Evolutionary conservation across 106 monocot species (phyloP), one percentile per base, ranked within the genome.

Genomic region (Dioscorea alata): DNA sequence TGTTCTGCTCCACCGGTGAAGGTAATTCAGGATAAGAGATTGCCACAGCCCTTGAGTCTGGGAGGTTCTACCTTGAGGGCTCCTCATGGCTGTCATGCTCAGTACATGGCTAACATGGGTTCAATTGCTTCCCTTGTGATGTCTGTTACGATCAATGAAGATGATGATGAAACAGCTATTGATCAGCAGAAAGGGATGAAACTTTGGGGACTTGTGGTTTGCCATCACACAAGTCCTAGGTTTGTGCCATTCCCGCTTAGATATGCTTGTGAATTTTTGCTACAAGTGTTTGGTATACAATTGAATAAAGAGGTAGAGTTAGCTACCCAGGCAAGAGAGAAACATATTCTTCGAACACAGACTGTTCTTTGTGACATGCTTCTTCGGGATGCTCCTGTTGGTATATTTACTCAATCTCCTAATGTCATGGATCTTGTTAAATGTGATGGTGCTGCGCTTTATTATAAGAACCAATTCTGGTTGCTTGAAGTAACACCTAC

Each of bases 31-130:
- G 91, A 89, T 50, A 71, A 85, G 63, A 82, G 66, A 66, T 64
- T 97, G 32, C 33, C 68, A 21, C 83, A 92, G 59, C 82, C 86
- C 19, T 24, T 89, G 25, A 86, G 74, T 60, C 57, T 97, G 7
- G 75, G 84, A 50, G 85, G 89, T 12, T 97, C 92, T 2, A 89
- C 92, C 2, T 66, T 97, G 32, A 79, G 92, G 66, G 96, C 92
- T 25, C 89, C 96, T 23, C 92, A 96, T 73, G 92, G 91, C 8
- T 97, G 96, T 59, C 96, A 92, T 75, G 84, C 82, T 58, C 86
- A 92, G 60, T 97, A 97, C 79, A 92, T 96, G 95, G 69, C 80
- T 4, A 96, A 88, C 67, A 96, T 96, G 95, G 88, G 91, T 49
- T 84, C 91, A 12, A 74, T 86, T 74, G 91, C 95, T 13, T 96